These are phyloP conservation scores for Luffa aegyptiaca DNA, from an alignment of 306 rosid genomes.

Conservation along the genomic window DNA sequence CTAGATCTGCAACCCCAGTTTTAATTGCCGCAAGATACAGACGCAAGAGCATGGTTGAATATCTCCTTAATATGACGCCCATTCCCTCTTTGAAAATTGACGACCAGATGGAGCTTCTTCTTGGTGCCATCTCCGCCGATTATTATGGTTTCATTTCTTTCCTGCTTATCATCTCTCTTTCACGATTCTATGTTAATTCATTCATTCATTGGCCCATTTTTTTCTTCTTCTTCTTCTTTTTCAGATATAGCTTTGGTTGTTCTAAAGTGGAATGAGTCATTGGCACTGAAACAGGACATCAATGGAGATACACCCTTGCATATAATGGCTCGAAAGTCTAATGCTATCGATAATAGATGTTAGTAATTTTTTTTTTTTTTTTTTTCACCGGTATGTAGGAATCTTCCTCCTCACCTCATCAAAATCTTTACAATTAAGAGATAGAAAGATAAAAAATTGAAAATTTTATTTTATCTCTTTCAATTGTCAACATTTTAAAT, in stretches of 20 bases:
- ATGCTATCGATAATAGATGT: too few species aligned
- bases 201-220: too few species aligned
- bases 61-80: background rate
- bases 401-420: too few species aligned
- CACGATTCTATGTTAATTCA: too few species aligned
- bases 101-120: background rate
- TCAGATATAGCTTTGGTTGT: background rate
- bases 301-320: conserved; percentile 7
- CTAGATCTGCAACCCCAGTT: background rate
- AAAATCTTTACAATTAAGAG: too few species aligned
- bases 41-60: background rate
- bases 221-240: background rate
- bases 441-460: too few species aligned
- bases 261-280: background rate
- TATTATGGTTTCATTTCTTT: background rate
- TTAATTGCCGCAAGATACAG: background rate
- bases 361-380: too few species aligned
- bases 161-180: too few species aligned
- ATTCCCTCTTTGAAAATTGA: background rate
- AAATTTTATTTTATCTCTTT: too few species aligned
- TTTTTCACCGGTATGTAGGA: too few species aligned
- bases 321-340: conserved; percentile 14
- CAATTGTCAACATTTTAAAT: too few species aligned
- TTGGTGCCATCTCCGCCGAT: background rate
- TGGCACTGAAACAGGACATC: background rate